Evolutionary conservation across 768 basidiomycete genomes (phyloP), one percentile per base, ranked within the genome.

Genomic region (Glaciozyma martinii): DNA sequence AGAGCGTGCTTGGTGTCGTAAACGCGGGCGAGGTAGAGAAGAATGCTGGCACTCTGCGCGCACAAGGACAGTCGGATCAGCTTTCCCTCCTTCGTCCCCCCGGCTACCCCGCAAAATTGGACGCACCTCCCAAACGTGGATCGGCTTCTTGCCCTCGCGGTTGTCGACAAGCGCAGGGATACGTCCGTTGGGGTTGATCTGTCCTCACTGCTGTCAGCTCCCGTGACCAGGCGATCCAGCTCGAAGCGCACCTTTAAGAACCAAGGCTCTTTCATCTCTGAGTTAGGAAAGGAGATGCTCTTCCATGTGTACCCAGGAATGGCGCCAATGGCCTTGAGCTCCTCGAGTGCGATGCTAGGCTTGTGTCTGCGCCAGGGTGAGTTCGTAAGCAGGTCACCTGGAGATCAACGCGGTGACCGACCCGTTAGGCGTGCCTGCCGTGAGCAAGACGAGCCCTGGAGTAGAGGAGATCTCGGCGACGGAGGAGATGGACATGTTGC

Each of bases 141-240:
- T 58, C 4, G 67, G 62, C 32, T 65, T 59, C 64, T 71, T 71
- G 5, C 60, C 59, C 29, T 29, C 50, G n/a, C 68, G 58, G 53
- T 66, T 66, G 57, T 73, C 67, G n/a, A 65, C 40, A 0, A 73
- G 52, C 5, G 72, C 67, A 18, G 70, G 71, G n/a, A 71, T 71
- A 19, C 70, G 25, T 15, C 49, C 49, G 9, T n/a, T 25, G 12
- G 21, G n/a, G n/a, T n/a, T 27, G n/a, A 25, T 50, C 21, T 25
- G n/a, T 27, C n/a, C 2, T 1, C 49, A n/a, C n/a, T n/a, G 12
- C n/a, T 8, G 25, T 25, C 49, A n/a, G n/a, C n/a, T n/a, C n/a
- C n/a, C n/a, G n/a, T n/a, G n/a, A n/a, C n/a, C n/a, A n/a, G n/a
- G n/a, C n/a, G 10, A 43, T 43, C 42, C 18, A 43, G 10, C 42